Percentiles rank a stretch among this genome's conserved stretches.
phyloP scores from a whole-genome alignment of 768 basidiomycete genomes.

The Macrolepiota fuliginosa region DNA sequence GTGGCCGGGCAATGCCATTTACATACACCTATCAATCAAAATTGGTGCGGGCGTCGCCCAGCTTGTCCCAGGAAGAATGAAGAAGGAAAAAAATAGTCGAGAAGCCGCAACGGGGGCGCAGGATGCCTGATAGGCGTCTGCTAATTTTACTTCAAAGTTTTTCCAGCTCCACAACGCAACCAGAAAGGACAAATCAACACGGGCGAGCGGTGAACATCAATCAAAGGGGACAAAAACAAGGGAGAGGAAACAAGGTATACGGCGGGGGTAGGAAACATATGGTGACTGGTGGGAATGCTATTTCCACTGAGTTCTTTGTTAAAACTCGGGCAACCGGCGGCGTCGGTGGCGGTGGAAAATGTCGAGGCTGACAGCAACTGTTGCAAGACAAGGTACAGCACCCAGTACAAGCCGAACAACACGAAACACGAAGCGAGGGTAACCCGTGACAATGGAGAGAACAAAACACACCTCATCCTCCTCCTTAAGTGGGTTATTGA shows the following conservation, averaged over 20 bases:
- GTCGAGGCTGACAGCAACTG: neutral
- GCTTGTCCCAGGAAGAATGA: neutral
- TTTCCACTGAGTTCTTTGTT: neutral
- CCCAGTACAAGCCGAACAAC: neutral
- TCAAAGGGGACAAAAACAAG: neutral
- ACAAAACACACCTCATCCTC: constrained; percentile 39
- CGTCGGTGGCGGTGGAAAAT: neutral
- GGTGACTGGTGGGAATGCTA: neutral
- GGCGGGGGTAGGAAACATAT: neutral
- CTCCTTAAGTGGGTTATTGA: constrained; percentile 56
- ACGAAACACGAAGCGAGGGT: constrained; percentile 6
- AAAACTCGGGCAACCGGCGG: neutral
- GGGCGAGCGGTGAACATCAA: neutral
- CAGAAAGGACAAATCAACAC: neutral
- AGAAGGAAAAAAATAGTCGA: neutral
- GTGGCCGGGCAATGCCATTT: neutral
- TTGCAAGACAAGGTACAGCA: neutral
- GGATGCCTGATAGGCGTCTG: constrained; percentile 7
- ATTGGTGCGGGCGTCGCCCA: neutral
- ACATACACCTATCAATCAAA: neutral
- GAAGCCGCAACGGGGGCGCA: neutral
- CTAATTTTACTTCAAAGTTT: neutral
- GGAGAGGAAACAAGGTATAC: neutral
- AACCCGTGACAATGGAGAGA: neutral
- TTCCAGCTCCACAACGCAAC: neutral